Conservation (phyloP, 352 stramenopile species). For the Phytophthora citricola region DNA sequence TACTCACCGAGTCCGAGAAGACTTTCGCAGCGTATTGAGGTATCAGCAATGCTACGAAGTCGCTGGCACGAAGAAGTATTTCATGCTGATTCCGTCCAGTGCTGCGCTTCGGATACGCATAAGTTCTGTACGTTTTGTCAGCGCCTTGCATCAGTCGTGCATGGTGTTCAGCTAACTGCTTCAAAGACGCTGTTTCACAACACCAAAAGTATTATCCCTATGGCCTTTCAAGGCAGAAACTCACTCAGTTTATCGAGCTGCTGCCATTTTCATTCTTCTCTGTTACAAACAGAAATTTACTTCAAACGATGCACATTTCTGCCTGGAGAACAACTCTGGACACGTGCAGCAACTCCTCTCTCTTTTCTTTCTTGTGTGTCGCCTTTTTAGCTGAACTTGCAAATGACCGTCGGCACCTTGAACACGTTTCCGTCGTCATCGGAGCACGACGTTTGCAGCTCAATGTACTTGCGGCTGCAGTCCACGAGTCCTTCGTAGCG, state of each 20-base stretch:
- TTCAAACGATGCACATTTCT: slow-evolving; percentile 13
- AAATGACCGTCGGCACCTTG: slow-evolving; percentile 88
- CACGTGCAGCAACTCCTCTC: slow-evolving; percentile 6
- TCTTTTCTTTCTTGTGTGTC: slow-evolving; percentile 2
- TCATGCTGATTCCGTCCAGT: background rate
- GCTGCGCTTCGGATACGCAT: background rate
- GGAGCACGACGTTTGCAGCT: slow-evolving; percentile 86
- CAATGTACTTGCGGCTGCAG: slow-evolving; percentile 83
- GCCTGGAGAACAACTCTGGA: slow-evolving; percentile 8
- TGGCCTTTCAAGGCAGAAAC: background rate
- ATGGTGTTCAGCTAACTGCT: background rate
- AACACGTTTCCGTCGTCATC: slow-evolving; percentile 84
- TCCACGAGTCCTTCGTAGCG: slow-evolving; percentile 87
- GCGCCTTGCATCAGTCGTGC: slow-evolving; percentile 5
- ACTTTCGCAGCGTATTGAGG: slow-evolving; percentile 1
- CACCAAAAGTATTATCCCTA: background rate
- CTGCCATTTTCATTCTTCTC: slow-evolving; percentile 16
- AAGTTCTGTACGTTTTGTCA: slow-evolving; percentile 1
- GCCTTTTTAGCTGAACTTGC: slow-evolving; percentile 72
- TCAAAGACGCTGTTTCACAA: too few species aligned
- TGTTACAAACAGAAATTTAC: slow-evolving; percentile 19
- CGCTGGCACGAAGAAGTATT: too few species aligned
- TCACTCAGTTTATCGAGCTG: slow-evolving; percentile 2
- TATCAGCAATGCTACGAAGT: slow-evolving; percentile 11
- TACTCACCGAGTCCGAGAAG: slow-evolving; percentile 1